phyloP scores from a whole-genome alignment of 2,329 filamentous ascomycete genomes.

The Aureobasidium sp. region DNA sequence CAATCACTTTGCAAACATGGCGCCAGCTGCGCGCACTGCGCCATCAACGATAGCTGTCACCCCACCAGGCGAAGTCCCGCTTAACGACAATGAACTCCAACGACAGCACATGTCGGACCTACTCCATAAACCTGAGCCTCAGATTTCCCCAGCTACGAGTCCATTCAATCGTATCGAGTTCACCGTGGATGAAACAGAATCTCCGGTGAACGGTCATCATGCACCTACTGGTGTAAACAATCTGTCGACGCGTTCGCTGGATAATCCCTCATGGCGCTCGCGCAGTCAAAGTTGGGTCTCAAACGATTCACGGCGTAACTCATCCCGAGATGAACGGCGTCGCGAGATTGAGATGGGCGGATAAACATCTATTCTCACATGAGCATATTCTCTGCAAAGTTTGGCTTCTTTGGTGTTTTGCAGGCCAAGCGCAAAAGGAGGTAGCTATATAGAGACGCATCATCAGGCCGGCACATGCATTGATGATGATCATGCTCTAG shows the following conservation, averaged over 20 bases:
- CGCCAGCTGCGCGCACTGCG: slow-evolving; percentile 29
- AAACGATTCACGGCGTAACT: not conserved
- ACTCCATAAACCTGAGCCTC: slow-evolving; percentile 24
- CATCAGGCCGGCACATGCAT: too few relatives aligned
- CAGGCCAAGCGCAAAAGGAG: too few relatives aligned
- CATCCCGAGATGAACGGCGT: slow-evolving; percentile 7
- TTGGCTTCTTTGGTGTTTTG: not conserved
- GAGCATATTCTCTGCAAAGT: not conserved
- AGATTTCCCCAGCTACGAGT: not conserved
- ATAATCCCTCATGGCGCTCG: not conserved
- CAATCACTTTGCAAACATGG: slow-evolving; percentile 43
- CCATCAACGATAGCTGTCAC: slow-evolving; percentile 17
- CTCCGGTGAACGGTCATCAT: slow-evolving; percentile 12
- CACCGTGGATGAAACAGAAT: slow-evolving; percentile 13
- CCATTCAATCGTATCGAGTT: slow-evolving; percentile 19
- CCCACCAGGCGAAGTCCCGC: slow-evolving; percentile 25
- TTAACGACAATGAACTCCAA: slow-evolving; percentile 44
- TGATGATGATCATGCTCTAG: too few relatives aligned
- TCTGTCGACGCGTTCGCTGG: not conserved
- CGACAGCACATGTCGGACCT: slow-evolving; percentile 46
- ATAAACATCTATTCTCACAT: not conserved
- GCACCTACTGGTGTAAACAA: not conserved
- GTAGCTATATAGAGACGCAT: too few relatives aligned
- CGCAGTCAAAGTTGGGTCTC: slow-evolving; percentile 3
- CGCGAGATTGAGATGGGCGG: slow-evolving; percentile 13